Evolutionary conservation across 2,329 filamentous ascomycete species (phyloP), one percentile per base, ranked within the genome.

Genomic region (Incumbomyces lentus): DNA sequence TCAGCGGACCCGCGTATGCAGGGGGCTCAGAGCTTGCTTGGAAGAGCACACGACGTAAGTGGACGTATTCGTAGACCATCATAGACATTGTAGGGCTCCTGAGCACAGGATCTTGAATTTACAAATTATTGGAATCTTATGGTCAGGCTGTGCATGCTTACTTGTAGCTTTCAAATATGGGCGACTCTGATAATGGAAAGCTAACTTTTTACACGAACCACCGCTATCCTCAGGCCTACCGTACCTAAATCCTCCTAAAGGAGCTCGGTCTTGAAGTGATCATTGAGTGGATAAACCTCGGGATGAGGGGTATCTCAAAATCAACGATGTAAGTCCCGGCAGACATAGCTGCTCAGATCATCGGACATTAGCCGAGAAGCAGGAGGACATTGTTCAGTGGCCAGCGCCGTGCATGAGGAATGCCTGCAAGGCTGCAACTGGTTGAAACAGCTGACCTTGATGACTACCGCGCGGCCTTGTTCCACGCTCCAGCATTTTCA

Each of bases 141-240:
- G 6, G 7, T 12, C 12, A 16, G 36, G 12, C 14, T 38, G 17
- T 38, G 12, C 17, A 18, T 14, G 12, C 36, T 6, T 38, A 14
- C 36, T 14, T 38, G 12, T 13, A 26, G 4, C 22, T 16, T 17
- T 17, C 8, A 26, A 44, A 14, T 5, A 44, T 44, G 41, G 41
- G 31, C n/a, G 41, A 36, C 3, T 17, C 41, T 26, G 26, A 16
- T 33, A 18, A 54, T 54, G 49, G 50, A 12, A 76, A 76, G 54
- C 78, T 85, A 61, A 80, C 68, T 29, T 68, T 86, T 35, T 87
- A 87, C 66, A 86, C 82, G 40, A 82, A 80, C 68, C 79, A 79
- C 55, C 43, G 55, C 41, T 88, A 83, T 61, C 83, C 83, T 17
- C 87, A 76, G 63, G 84, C 84, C 13, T 85, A 90, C 60, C 81